These are phyloP conservation scores for Pseudocercospora crystallina DNA, from an alignment of 2,329 filamentous ascomycete genomes.

Conservation along the genomic window DNA sequence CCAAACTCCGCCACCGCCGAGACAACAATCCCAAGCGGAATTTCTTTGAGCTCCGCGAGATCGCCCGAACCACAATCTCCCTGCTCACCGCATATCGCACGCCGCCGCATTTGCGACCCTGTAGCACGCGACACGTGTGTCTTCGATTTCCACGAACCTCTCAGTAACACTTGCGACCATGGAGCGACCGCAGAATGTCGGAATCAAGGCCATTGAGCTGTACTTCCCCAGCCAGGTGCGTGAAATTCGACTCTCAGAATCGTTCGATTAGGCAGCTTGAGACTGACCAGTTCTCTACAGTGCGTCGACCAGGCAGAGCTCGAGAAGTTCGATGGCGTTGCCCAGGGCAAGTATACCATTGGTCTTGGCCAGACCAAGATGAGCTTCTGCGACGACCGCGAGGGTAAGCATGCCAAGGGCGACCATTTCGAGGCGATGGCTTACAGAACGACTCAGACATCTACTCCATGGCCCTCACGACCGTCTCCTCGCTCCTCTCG, in stretches of 20 bases:
- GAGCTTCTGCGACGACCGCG: slow-evolving; percentile 57
- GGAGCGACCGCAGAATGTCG: slow-evolving; percentile 47
- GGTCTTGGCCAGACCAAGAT: slow-evolving; percentile 56
- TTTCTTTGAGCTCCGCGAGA: slow-evolving; percentile 10
- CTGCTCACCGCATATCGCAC: slow-evolving; percentile 6
- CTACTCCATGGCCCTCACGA: slow-evolving; percentile 54
- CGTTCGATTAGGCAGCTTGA: background rate
- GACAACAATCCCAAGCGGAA: slow-evolving; percentile 10
- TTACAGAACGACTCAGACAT: slow-evolving; percentile 42
- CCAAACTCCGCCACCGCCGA: background rate
- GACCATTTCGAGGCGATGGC: background rate
- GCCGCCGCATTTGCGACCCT: slow-evolving; percentile 10
- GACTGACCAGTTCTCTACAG: slow-evolving; percentile 35
- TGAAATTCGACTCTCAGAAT: slow-evolving; percentile 6
- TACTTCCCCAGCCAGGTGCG: slow-evolving; percentile 55
- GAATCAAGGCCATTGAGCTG: slow-evolving; percentile 56
- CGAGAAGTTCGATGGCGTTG: slow-evolving; percentile 57
- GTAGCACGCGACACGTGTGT: background rate
- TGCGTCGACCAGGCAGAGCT: slow-evolving; percentile 55
- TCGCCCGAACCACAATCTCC: slow-evolving; percentile 1
- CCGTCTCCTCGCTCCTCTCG: slow-evolving; percentile 52
- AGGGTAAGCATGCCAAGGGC: slow-evolving; percentile 39
- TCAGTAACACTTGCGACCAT: slow-evolving; percentile 4
- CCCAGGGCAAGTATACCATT: slow-evolving; percentile 54
- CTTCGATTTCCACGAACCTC: slow-evolving; percentile 1